Conservation (phyloP, 164 flowering plant species). For the Magnolia sinica region DNA sequence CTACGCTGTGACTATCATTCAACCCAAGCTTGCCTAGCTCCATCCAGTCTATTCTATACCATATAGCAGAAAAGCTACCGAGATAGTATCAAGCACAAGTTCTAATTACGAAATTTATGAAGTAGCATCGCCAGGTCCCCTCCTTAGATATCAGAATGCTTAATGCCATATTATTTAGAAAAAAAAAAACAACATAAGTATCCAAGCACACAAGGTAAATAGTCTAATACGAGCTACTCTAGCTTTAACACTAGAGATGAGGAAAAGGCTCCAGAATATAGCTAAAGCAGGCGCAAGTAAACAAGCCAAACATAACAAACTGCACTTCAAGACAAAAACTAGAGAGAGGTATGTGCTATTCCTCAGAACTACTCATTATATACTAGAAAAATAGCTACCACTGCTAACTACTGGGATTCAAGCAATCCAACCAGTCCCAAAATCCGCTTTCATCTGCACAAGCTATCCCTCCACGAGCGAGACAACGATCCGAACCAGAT, state of each 20-base stretch:
- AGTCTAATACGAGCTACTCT: slow-evolving; percentile 26
- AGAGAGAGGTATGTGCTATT: slow-evolving; percentile 35
- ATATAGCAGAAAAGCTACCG: slow-evolving; percentile 9
- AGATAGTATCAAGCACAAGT: slow-evolving; percentile 12
- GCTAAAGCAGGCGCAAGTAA: slow-evolving; percentile 24
- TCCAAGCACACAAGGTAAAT: slow-evolving; percentile 16
- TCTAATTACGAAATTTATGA: slow-evolving; percentile 8
- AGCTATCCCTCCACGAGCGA: slow-evolving; percentile 13
- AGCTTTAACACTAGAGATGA: slow-evolving; percentile 37
- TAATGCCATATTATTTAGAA: slow-evolving; percentile 13
- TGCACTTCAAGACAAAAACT: slow-evolving; percentile 30
- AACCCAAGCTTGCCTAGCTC: slow-evolving; percentile 26
- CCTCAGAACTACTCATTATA: slow-evolving; percentile 38
- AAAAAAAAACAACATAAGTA: slow-evolving; percentile 10
- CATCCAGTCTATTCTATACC: neutral
- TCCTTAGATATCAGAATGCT: slow-evolving; percentile 5
- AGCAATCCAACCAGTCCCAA: slow-evolving; percentile 61
- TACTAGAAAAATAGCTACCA: slow-evolving; percentile 40
- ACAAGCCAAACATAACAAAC: slow-evolving; percentile 42
- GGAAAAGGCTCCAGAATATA: slow-evolving; percentile 22
- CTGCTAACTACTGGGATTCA: slow-evolving; percentile 48
- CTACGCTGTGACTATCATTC: slow-evolving; percentile 45
- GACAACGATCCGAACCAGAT: slow-evolving; percentile 14
- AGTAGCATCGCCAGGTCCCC: neutral
- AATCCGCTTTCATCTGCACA: slow-evolving; percentile 26